A percentile compares a stretch with the other conserved stretches of the same genome.
These are phyloP conservation scores for Sicyos edulis DNA, from an alignment of 306 rosid genomes.

Conservation along the genomic window DNA sequence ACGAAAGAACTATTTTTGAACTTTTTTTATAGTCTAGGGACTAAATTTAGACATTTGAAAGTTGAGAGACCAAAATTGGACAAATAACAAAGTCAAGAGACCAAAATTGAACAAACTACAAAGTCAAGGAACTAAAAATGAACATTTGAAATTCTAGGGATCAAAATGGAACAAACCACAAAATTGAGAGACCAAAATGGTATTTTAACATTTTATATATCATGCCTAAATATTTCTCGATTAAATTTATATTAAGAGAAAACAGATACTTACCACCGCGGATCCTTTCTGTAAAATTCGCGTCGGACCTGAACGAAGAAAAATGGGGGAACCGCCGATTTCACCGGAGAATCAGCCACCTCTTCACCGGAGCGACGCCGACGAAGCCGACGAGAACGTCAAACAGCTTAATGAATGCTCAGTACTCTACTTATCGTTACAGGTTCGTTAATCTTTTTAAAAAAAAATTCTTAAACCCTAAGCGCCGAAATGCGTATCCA, in stretches of 20 bases:
- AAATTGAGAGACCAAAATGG: no score
- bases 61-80: no score
- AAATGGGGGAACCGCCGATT: conserved; percentile 6
- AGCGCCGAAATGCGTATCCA: conserved; percentile 20
- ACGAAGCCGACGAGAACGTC: conserved; percentile 71
- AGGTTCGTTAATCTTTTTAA: conserved; percentile 37
- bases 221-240: no score
- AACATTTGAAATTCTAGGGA: no score
- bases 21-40: no score
- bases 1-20: no score
- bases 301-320: background rate
- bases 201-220: no score
- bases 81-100: no score
- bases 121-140: no score
- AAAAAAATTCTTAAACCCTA: conserved; percentile 47
- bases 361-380: conserved; percentile 47
- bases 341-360: conserved; percentile 24
- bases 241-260: background rate
- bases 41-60: no score
- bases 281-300: background rate
- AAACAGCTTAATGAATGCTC: conserved; percentile 77
- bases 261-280: background rate
- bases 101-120: no score
- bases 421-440: conserved; percentile 54
- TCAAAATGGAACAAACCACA: no score